Percentiles rank a stretch among this genome's conserved stretches.
Conservation (phyloP, 345 rosid genomes). For the Brassica nigra region DNA sequence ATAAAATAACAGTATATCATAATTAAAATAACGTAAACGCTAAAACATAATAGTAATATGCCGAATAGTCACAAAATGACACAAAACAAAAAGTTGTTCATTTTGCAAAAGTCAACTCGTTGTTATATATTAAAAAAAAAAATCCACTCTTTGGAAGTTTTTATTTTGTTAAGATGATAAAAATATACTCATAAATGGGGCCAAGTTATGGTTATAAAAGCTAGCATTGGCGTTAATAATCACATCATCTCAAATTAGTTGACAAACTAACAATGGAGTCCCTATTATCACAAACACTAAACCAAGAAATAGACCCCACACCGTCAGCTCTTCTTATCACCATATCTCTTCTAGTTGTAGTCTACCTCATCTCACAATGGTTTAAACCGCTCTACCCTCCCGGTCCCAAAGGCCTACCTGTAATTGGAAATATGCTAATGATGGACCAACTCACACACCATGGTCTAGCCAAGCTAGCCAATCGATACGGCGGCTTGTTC, state of each 20-base stretch:
- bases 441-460: constrained; percentile 88
- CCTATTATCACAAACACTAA: constrained; percentile 17
- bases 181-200: not conserved
- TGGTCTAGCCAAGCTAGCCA: constrained; percentile 69
- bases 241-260: constrained; percentile 10
- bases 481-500: constrained; percentile 66
- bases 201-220: constrained; percentile 13
- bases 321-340: constrained; percentile 24
- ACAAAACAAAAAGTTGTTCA: not conserved
- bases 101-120: constrained; percentile 25
- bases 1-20: not conserved
- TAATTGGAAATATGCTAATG: constrained; percentile 82
- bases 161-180: constrained; percentile 3
- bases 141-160: constrained; percentile 10
- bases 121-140: not conserved
- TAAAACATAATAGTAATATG: not conserved
- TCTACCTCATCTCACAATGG: constrained; percentile 41
- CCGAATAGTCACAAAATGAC: not conserved
- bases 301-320: constrained; percentile 9
- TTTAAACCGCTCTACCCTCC: constrained; percentile 65
- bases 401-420: constrained; percentile 77
- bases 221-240: not conserved
- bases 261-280: constrained; percentile 22
- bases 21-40: too few relatives aligned
- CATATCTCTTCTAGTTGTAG: constrained; percentile 30